phyloP scores from a whole-genome alignment of 2,329 filamentous ascomycete genomes.

The Trichoderma hamatum region DNA sequence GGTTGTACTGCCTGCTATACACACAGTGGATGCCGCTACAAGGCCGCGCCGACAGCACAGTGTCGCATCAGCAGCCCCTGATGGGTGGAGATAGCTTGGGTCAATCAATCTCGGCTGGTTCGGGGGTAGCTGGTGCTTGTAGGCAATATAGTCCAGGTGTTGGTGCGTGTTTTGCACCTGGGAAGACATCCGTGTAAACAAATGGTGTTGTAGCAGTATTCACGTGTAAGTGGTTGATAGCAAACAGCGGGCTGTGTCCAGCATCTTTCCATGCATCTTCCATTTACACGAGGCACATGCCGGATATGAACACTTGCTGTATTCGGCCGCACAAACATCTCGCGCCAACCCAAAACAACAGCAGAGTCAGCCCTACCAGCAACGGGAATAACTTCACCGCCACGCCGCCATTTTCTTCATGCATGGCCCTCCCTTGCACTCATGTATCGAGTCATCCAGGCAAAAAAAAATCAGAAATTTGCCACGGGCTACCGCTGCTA shows the following conservation, averaged over 20 bases:
- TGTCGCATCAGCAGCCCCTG: constrained; percentile 15
- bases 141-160: too few relatives aligned
- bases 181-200: not conserved
- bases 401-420: not conserved
- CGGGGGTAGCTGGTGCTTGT: too few relatives aligned
- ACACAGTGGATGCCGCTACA: not conserved
- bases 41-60: not conserved
- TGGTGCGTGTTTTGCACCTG: not conserved
- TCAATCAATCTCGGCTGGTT: constrained; percentile 23
- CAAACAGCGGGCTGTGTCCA: not conserved
- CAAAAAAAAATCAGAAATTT: not conserved
- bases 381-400: constrained; percentile 21
- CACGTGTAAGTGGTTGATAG: not conserved
- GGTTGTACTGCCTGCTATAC: not conserved
- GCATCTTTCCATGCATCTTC: not conserved
- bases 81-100: constrained; percentile 23
- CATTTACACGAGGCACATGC: not conserved
- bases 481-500: not conserved
- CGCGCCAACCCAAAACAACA: not conserved
- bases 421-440: not conserved
- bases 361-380: constrained; percentile 16
- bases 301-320: not conserved
- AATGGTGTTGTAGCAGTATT: not conserved
- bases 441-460: not conserved
- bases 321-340: not conserved